These are phyloP conservation scores for Tilletia indica DNA, from an alignment of 1,284 basidiomycete genomes.

Conservation along the genomic window DNA sequence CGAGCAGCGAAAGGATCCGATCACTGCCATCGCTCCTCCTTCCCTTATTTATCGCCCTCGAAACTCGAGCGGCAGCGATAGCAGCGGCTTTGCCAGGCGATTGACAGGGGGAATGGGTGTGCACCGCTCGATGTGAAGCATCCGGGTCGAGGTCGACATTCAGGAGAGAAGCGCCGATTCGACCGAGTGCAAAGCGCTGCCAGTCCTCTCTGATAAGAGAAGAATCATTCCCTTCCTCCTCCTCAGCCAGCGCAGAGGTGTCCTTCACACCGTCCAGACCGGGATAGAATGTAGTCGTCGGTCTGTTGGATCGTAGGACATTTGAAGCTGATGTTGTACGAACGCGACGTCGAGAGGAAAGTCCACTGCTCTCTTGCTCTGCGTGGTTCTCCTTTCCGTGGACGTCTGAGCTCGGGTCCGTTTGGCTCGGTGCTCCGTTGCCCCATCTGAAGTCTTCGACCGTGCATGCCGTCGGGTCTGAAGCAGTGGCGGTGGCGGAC, in stretches of 20 bases:
- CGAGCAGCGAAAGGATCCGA: background rate
- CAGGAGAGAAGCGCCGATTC: background rate
- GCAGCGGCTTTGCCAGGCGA: too few species aligned
- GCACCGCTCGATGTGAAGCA: background rate
- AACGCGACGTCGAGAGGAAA: background rate
- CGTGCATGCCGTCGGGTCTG: background rate
- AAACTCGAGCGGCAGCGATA: too few species aligned
- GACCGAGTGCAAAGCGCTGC: background rate
- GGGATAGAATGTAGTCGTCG: too few species aligned
- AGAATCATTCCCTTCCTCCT: background rate
- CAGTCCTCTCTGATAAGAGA: background rate
- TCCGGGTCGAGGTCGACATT: background rate
- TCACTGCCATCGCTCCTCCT: background rate
- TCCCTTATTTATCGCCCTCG: too few species aligned
- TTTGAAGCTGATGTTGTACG: background rate
- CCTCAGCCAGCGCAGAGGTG: too few species aligned
- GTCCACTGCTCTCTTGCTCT: too few species aligned
- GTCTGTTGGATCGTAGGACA: background rate
- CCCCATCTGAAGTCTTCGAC: slow-evolving; percentile 1
- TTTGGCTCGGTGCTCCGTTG: background rate
- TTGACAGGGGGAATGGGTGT: background rate
- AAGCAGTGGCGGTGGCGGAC: slow-evolving; percentile 1
- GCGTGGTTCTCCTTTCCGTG: too few species aligned
- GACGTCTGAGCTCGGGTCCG: too few species aligned
- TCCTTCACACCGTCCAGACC: too few species aligned